Evolutionary conservation across 2,329 filamentous ascomycete species (phyloP).

Genomic region (Hawksworthiomyces lignivorus): DNA sequence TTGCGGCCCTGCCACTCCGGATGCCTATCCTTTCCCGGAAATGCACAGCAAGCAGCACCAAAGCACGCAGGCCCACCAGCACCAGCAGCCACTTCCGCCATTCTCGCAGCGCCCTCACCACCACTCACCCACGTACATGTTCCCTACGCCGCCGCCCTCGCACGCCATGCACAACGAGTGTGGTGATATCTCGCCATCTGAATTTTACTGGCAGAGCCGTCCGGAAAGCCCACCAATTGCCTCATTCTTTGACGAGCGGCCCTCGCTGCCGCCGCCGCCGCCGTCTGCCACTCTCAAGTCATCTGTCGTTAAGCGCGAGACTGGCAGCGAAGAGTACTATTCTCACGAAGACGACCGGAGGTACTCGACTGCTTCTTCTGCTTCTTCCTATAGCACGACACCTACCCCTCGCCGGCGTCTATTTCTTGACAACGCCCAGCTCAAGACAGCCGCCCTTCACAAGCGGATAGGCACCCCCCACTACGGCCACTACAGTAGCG

Average conservation of each 20-base stretch:
- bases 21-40: constrained; percentile 11
- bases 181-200: constrained; percentile 13
- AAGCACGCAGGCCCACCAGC: constrained; percentile 56
- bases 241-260: constrained; percentile 21
- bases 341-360: too few species aligned
- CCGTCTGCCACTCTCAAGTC: constrained; percentile 14
- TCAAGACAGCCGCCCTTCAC: constrained; percentile 7
- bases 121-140: neutral
- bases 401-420: neutral
- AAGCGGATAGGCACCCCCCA: neutral
- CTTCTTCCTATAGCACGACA: neutral
- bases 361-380: constrained; percentile 1
- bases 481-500: neutral
- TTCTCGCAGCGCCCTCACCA: neutral
- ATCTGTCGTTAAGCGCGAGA: constrained; percentile 9
- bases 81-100: constrained; percentile 46
- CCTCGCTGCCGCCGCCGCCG: constrained; percentile 12
- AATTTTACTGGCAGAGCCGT: constrained; percentile 12
- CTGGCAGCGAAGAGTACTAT: neutral
- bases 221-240: constrained; percentile 12
- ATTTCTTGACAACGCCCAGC: constrained; percentile 1
- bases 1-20: constrained; percentile 10
- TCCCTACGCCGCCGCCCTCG: constrained; percentile 5
- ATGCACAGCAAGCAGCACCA: constrained; percentile 1
- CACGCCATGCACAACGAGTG: constrained; percentile 1